A percentile compares a stretch with the other conserved stretches of the same genome.
Conservation (phyloP, 257 asterid species). For the Osmanthus fragrans region DNA sequence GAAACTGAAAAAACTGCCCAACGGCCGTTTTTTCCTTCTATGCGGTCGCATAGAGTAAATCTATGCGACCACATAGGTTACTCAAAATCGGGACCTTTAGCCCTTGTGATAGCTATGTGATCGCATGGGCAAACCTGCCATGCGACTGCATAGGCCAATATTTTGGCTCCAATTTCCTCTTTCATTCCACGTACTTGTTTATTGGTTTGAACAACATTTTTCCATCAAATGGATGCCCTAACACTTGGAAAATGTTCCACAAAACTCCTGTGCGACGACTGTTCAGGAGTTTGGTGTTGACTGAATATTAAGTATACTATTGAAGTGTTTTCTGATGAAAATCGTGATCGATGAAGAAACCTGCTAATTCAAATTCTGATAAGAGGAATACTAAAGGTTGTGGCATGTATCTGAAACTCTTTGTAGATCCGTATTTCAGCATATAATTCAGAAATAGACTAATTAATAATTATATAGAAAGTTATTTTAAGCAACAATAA, state of each 20-base stretch:
- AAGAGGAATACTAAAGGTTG: constrained; percentile 20
- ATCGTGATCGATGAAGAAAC: neutral
- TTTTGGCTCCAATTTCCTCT: too few relatives aligned
- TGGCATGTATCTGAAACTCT: constrained; percentile 42
- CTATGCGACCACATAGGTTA: too few relatives aligned
- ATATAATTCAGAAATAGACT: neutral
- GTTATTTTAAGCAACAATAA: neutral
- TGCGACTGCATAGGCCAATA: too few relatives aligned
- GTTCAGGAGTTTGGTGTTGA: constrained; percentile 3
- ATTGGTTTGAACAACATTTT: too few relatives aligned
- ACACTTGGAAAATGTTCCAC: neutral
- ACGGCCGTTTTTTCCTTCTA: too few relatives aligned
- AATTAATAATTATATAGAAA: neutral
- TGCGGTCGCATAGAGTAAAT: too few relatives aligned
- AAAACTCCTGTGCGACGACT: neutral
- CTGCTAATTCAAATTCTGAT: constrained; percentile 12
- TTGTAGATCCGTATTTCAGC: constrained; percentile 45
- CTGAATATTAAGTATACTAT: constrained; percentile 11
- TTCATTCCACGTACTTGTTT: too few relatives aligned
- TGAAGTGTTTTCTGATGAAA: constrained; percentile 9
- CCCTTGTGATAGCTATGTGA: too few relatives aligned
- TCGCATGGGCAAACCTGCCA: too few relatives aligned
- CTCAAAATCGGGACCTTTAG: too few relatives aligned
- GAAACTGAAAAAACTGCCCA: too few relatives aligned
- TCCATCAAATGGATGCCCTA: constrained; percentile 11